Evolutionary conservation across 2,329 filamentous ascomycete species (phyloP).

Genomic region (Colletotrichum sp.): DNA sequence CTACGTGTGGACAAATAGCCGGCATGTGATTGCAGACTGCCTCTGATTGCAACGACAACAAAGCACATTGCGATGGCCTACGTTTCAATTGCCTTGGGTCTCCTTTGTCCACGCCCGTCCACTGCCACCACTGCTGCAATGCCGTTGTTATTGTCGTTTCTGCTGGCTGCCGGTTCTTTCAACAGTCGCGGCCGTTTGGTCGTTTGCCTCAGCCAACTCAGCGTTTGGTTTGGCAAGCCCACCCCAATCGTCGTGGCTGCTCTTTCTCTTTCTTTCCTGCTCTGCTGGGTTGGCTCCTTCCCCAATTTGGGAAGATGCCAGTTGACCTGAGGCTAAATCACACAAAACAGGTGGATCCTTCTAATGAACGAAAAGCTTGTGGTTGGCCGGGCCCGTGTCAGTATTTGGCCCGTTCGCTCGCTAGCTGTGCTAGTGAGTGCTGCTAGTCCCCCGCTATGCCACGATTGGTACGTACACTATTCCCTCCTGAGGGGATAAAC

Average conservation of each 20-base stretch:
- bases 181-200: neutral
- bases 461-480: neutral
- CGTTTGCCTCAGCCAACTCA: neutral
- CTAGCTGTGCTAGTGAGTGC: neutral
- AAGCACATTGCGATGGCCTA: neutral
- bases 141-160: neutral
- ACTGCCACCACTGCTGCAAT: neutral
- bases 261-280: neutral
- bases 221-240: neutral
- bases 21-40: neutral
- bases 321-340: neutral
- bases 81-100: neutral
- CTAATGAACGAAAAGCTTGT: constrained; percentile 3
- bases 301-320: neutral
- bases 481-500: neutral
- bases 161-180: neutral
- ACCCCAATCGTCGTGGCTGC: neutral
- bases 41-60: neutral
- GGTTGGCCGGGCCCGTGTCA: constrained; percentile 8
- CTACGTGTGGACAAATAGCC: neutral
- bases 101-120: neutral
- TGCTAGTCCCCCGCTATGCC: neutral
- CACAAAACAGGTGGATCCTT: neutral
- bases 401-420: neutral
- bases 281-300: neutral